Evolutionary conservation across 1,284 basidiomycete genomes (phyloP).

Genomic region (Trametes sp.): DNA sequence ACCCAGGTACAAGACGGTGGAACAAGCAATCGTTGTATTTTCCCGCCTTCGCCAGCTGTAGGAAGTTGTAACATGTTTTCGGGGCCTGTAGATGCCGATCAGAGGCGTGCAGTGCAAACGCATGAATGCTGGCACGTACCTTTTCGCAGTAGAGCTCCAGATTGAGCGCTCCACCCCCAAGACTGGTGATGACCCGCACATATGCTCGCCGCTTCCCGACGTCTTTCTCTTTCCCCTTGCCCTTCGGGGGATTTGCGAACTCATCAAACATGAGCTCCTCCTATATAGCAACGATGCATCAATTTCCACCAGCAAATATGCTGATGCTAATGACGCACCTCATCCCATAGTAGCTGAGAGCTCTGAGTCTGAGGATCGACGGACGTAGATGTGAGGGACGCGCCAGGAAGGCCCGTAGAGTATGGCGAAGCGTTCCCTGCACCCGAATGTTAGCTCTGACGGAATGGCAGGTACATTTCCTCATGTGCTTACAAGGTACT

Average conservation of each 20-base stretch:
- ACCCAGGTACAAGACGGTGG: constrained; percentile 94
- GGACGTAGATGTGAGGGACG: constrained; percentile 93
- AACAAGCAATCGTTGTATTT: constrained; percentile 93
- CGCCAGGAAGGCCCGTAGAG: constrained; percentile 90
- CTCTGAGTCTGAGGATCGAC: constrained; percentile 81
- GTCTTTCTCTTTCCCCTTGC: constrained; percentile 92
- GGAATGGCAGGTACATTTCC: no score
- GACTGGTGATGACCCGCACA: constrained; percentile 89
- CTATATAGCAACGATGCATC: constrained; percentile 50
- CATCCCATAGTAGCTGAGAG: constrained; percentile 90
- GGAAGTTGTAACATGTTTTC: constrained; percentile 97
- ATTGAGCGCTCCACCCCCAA: constrained; percentile 88
- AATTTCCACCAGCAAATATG: no score
- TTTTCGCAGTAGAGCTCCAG: constrained; percentile 93
- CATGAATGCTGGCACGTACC: constrained; percentile 49
- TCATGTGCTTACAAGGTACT: constrained; percentile 64
- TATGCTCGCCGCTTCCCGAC: constrained; percentile 89
- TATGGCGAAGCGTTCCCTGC: constrained; percentile 92
- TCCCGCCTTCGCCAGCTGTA: constrained; percentile 88
- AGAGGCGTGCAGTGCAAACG: background rate
- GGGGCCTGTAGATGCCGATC: constrained; percentile 68
- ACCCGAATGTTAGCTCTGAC: background rate
- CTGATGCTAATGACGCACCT: no score
- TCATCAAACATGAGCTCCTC: constrained; percentile 95
- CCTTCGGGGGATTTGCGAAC: constrained; percentile 76